phyloP scores from a whole-genome alignment of 1,284 basidiomycete genomes.

The Fereydounia khargensis region DNA sequence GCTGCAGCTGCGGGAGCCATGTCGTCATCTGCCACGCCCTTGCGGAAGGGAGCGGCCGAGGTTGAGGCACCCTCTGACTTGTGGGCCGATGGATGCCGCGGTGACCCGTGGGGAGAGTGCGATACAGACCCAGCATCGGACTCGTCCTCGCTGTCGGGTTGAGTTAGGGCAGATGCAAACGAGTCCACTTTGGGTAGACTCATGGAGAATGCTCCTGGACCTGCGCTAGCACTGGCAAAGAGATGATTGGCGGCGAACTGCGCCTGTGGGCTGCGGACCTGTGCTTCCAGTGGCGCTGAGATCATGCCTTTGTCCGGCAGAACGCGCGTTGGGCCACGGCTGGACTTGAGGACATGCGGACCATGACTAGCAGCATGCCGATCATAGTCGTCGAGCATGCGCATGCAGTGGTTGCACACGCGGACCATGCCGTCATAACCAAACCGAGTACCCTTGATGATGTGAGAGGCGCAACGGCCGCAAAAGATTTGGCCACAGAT shows the following conservation, averaged over 20 bases:
- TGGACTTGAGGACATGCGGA: neutral
- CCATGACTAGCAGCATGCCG: conserved; percentile 12
- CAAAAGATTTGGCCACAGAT: conserved; percentile 57
- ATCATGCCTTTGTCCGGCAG: conserved; percentile 48
- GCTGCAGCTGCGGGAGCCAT: conserved; percentile 13
- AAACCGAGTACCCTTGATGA: conserved; percentile 90
- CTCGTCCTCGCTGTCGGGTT: neutral
- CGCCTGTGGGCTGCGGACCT: conserved; percentile 38
- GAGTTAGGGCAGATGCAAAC: conserved; percentile 1
- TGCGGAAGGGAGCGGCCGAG: conserved; percentile 42
- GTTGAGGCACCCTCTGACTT: too few species aligned
- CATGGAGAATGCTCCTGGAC: conserved; percentile 10
- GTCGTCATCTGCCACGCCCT: conserved; percentile 41
- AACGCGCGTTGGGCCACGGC: conserved; percentile 20
- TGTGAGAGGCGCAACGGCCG: conserved; percentile 79
- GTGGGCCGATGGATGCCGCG: conserved; percentile 11
- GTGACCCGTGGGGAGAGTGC: too few species aligned
- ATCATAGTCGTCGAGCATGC: conserved; percentile 74
- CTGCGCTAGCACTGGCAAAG: conserved; percentile 31
- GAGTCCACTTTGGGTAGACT: conserved; percentile 7
- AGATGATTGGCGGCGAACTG: conserved; percentile 51
- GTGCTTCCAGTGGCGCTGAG: conserved; percentile 57
- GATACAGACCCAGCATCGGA: neutral
- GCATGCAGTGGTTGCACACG: conserved; percentile 89
- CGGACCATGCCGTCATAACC: conserved; percentile 88